These are phyloP conservation scores for Byssoonygena ceratinophila DNA, from an alignment of 2,329 filamentous ascomycete genomes.

Conservation along the genomic window DNA sequence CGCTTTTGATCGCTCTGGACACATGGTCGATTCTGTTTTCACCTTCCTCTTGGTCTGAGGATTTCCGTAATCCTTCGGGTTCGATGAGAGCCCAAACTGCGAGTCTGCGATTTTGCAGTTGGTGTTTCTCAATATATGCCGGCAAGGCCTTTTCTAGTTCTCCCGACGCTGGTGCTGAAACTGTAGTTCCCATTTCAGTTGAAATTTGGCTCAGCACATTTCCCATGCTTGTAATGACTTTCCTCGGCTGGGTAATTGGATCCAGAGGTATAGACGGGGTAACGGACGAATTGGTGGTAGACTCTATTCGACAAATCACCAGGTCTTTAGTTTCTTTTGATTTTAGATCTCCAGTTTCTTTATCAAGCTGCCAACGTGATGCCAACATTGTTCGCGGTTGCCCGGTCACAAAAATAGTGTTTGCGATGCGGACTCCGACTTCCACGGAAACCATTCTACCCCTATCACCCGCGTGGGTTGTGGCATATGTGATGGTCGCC, in stretches of 20 bases:
- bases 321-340: conserved; percentile 25
- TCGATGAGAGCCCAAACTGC: conserved; percentile 36
- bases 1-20: conserved; percentile 22
- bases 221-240: conserved; percentile 34
- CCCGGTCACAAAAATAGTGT: conserved; percentile 35
- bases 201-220: conserved; percentile 35
- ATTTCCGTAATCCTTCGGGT: background rate
- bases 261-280: conserved; percentile 26
- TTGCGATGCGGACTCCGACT: conserved; percentile 33
- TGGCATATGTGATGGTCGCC: conserved; percentile 26
- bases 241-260: conserved; percentile 30
- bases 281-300: conserved; percentile 15
- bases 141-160: conserved; percentile 35
- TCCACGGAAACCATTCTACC: conserved; percentile 20
- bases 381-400: conserved; percentile 33
- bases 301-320: conserved; percentile 25
- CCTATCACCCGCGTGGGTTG: conserved; percentile 15
- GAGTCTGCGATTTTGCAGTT: conserved; percentile 29
- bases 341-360: conserved; percentile 18
- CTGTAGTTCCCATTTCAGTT: conserved; percentile 23
- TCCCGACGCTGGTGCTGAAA: conserved; percentile 31
- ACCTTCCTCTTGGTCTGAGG: background rate
- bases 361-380: conserved; percentile 27
- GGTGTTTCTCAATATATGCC: conserved; percentile 30
- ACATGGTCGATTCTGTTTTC: conserved; percentile 19